Evolutionary conservation across 1,284 basidiomycete species (phyloP).

Genomic region (Paramarasmius palmivorus): DNA sequence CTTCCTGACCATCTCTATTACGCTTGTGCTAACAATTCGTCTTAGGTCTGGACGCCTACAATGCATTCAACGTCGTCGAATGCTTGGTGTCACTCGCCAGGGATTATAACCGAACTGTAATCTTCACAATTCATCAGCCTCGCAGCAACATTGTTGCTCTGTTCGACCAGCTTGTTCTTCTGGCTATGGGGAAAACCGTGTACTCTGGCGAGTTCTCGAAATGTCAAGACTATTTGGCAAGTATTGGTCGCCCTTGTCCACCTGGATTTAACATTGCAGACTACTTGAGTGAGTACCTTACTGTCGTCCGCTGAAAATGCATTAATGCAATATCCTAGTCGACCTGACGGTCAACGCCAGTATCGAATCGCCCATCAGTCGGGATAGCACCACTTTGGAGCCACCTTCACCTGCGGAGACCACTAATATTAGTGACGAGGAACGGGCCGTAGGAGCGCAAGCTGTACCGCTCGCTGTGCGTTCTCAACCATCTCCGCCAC

Average conservation of each 20-base stretch:
- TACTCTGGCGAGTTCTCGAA: slow-evolving; percentile 78
- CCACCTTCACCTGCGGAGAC: slow-evolving; percentile 35
- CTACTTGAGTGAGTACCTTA: slow-evolving; percentile 74
- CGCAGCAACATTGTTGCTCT: slow-evolving; percentile 95
- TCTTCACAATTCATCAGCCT: slow-evolving; percentile 99
- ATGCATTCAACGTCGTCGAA: slow-evolving; percentile 93
- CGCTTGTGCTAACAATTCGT: background rate
- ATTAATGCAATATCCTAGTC: slow-evolving; percentile 42
- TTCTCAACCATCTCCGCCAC: slow-evolving; percentile 43
- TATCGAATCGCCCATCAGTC: slow-evolving; percentile 39
- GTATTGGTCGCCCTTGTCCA: slow-evolving; percentile 84
- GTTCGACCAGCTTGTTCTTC: slow-evolving; percentile 89
- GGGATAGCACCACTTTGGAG: slow-evolving; percentile 37
- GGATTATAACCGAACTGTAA: slow-evolving; percentile 91
- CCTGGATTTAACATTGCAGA: slow-evolving; percentile 98
- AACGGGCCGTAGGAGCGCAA: slow-evolving; percentile 46
- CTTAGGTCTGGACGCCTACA: slow-evolving; percentile 88
- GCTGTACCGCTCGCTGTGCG: slow-evolving; percentile 36
- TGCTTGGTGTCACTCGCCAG: slow-evolving; percentile 83
- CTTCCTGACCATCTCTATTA: background rate
- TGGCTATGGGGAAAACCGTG: slow-evolving; percentile 82
- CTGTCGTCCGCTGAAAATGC: background rate
- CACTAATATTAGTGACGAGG: slow-evolving; percentile 60
- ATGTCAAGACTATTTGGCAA: slow-evolving; percentile 81
- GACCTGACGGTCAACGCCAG: slow-evolving; percentile 85